Evolutionary conservation across 441 rosid species (phyloP).

Genomic region (Eugenia klotzschiana): DNA sequence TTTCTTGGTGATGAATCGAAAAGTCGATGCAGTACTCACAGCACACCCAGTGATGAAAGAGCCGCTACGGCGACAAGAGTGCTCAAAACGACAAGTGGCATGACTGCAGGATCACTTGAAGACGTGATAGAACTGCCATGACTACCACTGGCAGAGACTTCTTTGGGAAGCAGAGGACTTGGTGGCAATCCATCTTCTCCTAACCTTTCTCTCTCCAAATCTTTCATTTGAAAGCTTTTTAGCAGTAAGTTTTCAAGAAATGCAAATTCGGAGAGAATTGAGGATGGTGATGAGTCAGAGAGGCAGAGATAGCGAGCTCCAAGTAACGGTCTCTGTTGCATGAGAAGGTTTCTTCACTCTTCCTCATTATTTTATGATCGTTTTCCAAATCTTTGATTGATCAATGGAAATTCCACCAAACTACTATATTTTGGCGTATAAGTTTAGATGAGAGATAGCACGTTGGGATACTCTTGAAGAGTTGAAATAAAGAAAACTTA

Average conservation of each 20-base stretch:
- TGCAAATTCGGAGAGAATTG: neutral
- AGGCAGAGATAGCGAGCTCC: neutral
- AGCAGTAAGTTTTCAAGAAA: neutral
- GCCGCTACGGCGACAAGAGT: constrained; percentile 13
- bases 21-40: constrained; percentile 2
- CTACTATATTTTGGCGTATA: neutral
- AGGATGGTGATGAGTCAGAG: neutral
- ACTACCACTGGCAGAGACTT: neutral
- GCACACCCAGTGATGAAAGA: constrained; percentile 5
- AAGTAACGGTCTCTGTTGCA: neutral
- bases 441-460: neutral
- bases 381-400: neutral
- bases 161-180: neutral
- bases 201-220: neutral
- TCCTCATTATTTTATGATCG: too few species aligned
- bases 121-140: neutral
- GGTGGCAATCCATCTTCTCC: neutral
- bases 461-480: neutral
- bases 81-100: constrained; percentile 7
- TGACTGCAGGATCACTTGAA: neutral
- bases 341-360: neutral
- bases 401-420: neutral
- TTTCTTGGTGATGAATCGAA: neutral
- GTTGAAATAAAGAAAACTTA: neutral
- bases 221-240: neutral